These are phyloP conservation scores for Trichoderma sp. DNA, from an alignment of 2,329 filamentous ascomycete species.

Conservation along the genomic window DNA sequence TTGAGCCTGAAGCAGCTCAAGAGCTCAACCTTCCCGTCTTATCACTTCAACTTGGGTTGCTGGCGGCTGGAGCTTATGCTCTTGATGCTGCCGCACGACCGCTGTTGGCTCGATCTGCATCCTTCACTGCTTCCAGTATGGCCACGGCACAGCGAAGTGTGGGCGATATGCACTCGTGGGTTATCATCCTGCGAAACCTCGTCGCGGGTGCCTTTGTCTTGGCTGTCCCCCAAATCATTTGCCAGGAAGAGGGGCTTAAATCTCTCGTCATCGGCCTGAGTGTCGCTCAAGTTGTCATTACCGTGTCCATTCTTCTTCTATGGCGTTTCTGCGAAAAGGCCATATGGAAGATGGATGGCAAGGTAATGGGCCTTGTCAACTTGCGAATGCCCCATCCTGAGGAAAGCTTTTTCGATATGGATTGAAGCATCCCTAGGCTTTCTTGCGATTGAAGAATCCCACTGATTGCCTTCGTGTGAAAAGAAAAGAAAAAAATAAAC, in stretches of 20 bases:
- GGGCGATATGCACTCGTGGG: constrained; percentile 53
- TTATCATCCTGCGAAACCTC: constrained; percentile 48
- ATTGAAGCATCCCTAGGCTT: constrained; percentile 33
- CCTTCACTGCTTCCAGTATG: constrained; percentile 54
- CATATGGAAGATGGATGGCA: constrained; percentile 50
- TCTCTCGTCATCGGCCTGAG: constrained; percentile 48
- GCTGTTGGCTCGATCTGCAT: constrained; percentile 52
- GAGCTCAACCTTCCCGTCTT: constrained; percentile 46
- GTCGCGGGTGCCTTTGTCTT: constrained; percentile 50
- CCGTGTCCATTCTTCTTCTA: constrained; percentile 38
- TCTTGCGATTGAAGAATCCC: no score
- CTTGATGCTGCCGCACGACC: constrained; percentile 49
- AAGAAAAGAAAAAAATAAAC: neutral
- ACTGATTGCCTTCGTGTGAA: no score
- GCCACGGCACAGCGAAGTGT: constrained; percentile 51
- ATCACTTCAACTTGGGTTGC: constrained; percentile 52
- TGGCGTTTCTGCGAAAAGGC: constrained; percentile 51
- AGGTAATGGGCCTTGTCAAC: constrained; percentile 53
- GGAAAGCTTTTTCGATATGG: constrained; percentile 52
- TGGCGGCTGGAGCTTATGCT: constrained; percentile 48
- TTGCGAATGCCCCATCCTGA: constrained; percentile 45
- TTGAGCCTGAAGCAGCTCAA: constrained; percentile 36
- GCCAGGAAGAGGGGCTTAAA: constrained; percentile 43
- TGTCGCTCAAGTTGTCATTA: constrained; percentile 48
- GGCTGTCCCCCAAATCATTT: constrained; percentile 46